phyloP scores from a whole-genome alignment of 2,329 filamentous ascomycete species.

The Emmonsiellopsis sp. region DNA sequence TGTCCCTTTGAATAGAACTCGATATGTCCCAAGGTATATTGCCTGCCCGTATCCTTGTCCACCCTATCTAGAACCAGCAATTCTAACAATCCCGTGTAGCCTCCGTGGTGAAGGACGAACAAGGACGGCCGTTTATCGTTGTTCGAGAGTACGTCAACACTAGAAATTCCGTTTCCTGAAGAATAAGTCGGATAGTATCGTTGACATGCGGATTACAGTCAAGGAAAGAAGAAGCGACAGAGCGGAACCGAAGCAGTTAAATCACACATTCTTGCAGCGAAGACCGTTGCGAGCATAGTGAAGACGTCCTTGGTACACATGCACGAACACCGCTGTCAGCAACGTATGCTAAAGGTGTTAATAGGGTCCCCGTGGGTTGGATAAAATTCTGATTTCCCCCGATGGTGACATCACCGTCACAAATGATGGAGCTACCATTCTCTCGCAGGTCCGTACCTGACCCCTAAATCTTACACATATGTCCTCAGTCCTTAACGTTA shows the following conservation, averaged over 20 bases:
- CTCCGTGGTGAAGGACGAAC: conserved; percentile 89
- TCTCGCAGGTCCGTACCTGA: conserved; percentile 53
- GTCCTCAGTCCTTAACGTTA: conserved; percentile 2
- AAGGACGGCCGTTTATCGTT: conserved; percentile 93
- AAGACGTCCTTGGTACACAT: conserved; percentile 74
- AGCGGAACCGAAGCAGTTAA: conserved; percentile 97
- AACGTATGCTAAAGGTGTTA: not conserved
- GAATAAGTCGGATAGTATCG: conserved; percentile 13
- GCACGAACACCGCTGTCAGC: not conserved
- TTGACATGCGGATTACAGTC: conserved; percentile 45
- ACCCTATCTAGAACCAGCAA: not conserved
- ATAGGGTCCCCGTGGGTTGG: conserved; percentile 80
- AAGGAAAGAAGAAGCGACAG: conserved; percentile 95
- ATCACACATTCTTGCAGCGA: conserved; percentile 91
- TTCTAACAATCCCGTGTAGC: conserved; percentile 34
- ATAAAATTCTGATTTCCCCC: conserved; percentile 98
- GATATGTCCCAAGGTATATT: conserved; percentile 39
- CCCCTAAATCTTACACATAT: not conserved
- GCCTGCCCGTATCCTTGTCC: not conserved
- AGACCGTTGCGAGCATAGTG: conserved; percentile 93
- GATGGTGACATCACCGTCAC: conserved; percentile 99
- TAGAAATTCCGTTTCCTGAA: not conserved
- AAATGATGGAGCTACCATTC: conserved; percentile 95
- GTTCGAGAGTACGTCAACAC: conserved; percentile 74
- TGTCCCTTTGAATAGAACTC: conserved; percentile 30